phyloP scores from a whole-genome alignment of 2,329 filamentous ascomycete genomes.

The Pseudopithomyces maydicus region DNA sequence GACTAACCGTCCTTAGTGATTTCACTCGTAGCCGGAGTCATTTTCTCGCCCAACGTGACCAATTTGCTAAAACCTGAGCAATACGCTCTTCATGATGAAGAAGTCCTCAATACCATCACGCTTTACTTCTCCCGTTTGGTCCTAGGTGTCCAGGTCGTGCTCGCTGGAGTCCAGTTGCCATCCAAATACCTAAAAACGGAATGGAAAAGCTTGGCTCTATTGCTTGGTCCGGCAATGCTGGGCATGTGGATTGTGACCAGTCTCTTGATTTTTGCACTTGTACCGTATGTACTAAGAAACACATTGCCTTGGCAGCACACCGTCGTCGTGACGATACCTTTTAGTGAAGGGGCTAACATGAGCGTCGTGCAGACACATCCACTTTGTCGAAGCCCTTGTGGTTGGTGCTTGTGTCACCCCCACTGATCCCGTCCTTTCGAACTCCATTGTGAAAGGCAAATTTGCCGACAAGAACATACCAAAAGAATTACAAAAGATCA shows the following conservation, averaged over 20 bases:
- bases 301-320: neutral
- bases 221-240: conserved; percentile 84
- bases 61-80: conserved; percentile 75
- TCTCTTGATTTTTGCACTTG: conserved; percentile 75
- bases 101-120: conserved; percentile 73
- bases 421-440: conserved; percentile 85
- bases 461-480: conserved; percentile 93
- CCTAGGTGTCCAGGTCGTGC: conserved; percentile 85
- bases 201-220: conserved; percentile 75
- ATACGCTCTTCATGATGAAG: conserved; percentile 66
- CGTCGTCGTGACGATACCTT: too few relatives aligned
- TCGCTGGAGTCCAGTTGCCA: conserved; percentile 86
- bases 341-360: neutral
- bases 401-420: conserved; percentile 89
- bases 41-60: conserved; percentile 77
- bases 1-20: conserved; percentile 65
- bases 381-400: conserved; percentile 78
- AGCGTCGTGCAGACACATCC: conserved; percentile 51
- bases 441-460: conserved; percentile 89
- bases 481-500: conserved; percentile 74
- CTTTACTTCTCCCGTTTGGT: conserved; percentile 86
- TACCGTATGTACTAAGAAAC: conserved; percentile 53
- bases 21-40: conserved; percentile 76
- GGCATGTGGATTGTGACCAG: conserved; percentile 87
- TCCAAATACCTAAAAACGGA: conserved; percentile 78